Conservation (phyloP, 2,329 filamentous ascomycete species). For the Lecanicillium sp. region DNA sequence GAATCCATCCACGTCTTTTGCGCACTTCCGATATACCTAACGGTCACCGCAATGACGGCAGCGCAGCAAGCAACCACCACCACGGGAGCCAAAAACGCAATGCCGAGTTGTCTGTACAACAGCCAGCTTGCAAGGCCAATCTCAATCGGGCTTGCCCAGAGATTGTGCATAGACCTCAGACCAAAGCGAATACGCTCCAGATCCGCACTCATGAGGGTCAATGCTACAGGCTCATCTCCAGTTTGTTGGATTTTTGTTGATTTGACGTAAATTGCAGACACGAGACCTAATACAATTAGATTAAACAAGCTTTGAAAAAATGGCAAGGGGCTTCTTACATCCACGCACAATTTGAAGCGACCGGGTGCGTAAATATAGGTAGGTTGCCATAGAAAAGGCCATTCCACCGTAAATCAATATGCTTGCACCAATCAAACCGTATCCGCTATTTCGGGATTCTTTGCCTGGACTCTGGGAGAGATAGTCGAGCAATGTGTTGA, state of each 20-base stretch:
- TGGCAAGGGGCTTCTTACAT: not conserved
- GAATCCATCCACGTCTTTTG: slow-evolving; percentile 32
- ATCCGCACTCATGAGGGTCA: slow-evolving; percentile 30
- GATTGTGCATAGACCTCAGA: slow-evolving; percentile 21
- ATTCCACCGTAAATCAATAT: not conserved
- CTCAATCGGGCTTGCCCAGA: slow-evolving; percentile 25
- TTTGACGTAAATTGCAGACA: not conserved
- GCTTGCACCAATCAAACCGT: not conserved
- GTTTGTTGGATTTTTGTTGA: not conserved
- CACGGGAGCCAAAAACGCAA: slow-evolving; percentile 23
- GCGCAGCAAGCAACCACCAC: slow-evolving; percentile 16
- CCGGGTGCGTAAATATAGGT: not conserved
- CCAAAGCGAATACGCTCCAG: slow-evolving; percentile 24
- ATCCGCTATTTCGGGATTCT: not conserved
- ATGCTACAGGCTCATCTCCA: too few relatives aligned
- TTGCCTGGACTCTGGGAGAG: not conserved
- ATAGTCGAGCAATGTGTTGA: not conserved
- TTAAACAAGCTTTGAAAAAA: not conserved
- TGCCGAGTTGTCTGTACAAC: slow-evolving; percentile 23
- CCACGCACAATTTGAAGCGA: not conserved
- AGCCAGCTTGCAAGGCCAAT: slow-evolving; percentile 25
- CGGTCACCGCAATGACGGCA: slow-evolving; percentile 14
- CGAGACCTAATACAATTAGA: not conserved
- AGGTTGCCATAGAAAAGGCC: not conserved
- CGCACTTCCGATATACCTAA: slow-evolving; percentile 21